Conservation (phyloP, 352 stramenopile genomes). For the Blastocystis sp. region DNA sequence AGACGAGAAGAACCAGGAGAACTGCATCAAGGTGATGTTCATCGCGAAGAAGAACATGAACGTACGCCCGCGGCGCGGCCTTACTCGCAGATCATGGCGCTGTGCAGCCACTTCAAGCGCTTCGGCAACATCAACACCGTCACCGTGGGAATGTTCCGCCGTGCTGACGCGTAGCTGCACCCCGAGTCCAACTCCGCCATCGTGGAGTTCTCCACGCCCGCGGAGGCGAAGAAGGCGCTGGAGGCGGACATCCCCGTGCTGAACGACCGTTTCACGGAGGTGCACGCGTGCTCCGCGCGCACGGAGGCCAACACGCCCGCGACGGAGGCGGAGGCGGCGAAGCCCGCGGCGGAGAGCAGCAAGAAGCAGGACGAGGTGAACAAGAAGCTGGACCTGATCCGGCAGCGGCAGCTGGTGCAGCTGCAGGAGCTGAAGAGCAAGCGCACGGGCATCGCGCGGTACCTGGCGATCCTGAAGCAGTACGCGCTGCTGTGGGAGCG, state of each 20-base stretch:
- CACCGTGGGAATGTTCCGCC: background rate
- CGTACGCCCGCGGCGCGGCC: background rate
- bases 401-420: constrained; percentile 4
- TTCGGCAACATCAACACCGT: constrained; percentile 34
- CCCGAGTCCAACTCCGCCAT: constrained; percentile 14
- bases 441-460: background rate
- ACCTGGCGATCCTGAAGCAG: background rate
- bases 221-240: constrained; percentile 19
- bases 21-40: constrained; percentile 49
- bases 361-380: constrained; percentile 27
- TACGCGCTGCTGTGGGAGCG: constrained; percentile 29
- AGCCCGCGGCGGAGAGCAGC: background rate
- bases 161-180: background rate
- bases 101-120: constrained; percentile 33
- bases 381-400: constrained; percentile 53
- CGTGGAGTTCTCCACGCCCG: constrained; percentile 20
- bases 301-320: background rate
- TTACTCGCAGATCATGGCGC: constrained; percentile 13
- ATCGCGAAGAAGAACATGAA: constrained; percentile 35
- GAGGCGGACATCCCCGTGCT: constrained; percentile 28
- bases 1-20: constrained; percentile 54
- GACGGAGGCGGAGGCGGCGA: background rate
- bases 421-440: constrained; percentile 22
- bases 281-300: background rate
- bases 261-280: constrained; percentile 51